Conservation (phyloP, 257 asterid genomes). For the Echites panduratus region DNA sequence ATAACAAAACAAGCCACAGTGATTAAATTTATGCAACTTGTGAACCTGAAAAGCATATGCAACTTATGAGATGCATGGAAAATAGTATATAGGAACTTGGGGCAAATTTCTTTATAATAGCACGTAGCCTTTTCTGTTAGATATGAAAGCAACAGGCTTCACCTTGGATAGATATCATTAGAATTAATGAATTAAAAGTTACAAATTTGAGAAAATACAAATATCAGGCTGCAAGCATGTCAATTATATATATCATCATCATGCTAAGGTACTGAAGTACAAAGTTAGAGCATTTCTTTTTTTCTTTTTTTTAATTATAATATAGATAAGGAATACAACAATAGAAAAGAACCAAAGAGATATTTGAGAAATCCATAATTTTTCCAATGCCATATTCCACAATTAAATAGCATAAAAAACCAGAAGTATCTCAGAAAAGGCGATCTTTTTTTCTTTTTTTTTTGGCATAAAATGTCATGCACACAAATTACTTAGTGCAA, state of each 20-base stretch:
- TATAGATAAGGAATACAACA: not conserved
- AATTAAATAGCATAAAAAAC: too few relatives aligned
- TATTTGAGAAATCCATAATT: not conserved
- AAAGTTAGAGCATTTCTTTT: too few relatives aligned
- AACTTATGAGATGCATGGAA: not conserved
- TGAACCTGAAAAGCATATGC: not conserved
- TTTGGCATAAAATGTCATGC: too few relatives aligned
- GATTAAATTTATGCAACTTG: not conserved
- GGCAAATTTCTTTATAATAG: not conserved
- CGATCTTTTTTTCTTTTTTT: too few relatives aligned
- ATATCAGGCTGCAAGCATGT: not conserved
- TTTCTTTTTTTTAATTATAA: too few relatives aligned
- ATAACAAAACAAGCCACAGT: not conserved
- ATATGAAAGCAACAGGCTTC: not conserved
- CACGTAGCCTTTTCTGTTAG: not conserved
- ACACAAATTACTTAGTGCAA: too few relatives aligned
- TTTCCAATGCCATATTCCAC: not conserved
- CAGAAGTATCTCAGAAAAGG: too few relatives aligned
- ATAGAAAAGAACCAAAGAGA: not conserved
- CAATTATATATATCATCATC: not conserved
- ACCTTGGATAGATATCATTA: not conserved
- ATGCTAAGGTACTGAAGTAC: not conserved
- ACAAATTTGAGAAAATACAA: not conserved
- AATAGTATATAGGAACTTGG: not conserved
- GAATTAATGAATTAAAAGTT: not conserved